Conservation (phyloP, 2,329 filamentous ascomycete species). For the Phialocephala subalpina region DNA sequence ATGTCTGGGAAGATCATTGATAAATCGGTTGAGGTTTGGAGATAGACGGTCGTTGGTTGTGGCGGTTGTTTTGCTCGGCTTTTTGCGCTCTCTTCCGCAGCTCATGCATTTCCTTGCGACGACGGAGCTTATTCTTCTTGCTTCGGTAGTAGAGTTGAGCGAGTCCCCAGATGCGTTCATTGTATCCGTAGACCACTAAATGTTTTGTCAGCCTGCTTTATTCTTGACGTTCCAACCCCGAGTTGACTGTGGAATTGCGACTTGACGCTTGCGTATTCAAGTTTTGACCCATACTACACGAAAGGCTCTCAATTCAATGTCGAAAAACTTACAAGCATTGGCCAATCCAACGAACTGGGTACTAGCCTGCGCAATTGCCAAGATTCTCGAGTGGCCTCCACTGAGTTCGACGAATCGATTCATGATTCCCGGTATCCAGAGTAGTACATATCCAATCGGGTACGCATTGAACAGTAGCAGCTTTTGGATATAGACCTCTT, state of each 20-base stretch:
- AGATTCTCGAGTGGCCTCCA: conserved; percentile 42
- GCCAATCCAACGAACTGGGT: conserved; percentile 49
- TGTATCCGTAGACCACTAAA: conserved; percentile 48
- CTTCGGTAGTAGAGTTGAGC: conserved; percentile 20
- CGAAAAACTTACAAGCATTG: conserved; percentile 40
- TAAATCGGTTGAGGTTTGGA: conserved; percentile 3
- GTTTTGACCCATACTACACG: too few species aligned
- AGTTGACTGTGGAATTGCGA: too few species aligned
- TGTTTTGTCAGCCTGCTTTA: not conserved
- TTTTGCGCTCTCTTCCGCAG: not conserved
- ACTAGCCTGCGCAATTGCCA: conserved; percentile 44
- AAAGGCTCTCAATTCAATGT: too few species aligned
- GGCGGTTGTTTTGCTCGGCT: too few species aligned
- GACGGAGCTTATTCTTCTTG: conserved; percentile 11
- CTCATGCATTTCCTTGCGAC: not conserved
- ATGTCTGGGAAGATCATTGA: not conserved
- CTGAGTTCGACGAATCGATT: conserved; percentile 40
- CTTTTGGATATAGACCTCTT: conserved; percentile 30
- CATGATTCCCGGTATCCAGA: conserved; percentile 49
- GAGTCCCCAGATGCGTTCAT: conserved; percentile 37
- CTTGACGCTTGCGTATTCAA: too few species aligned
- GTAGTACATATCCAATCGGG: conserved; percentile 47
- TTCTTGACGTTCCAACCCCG: too few species aligned
- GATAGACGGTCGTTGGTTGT: not conserved
- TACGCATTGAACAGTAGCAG: conserved; percentile 50